phyloP scores from a whole-genome alignment of 768 basidiomycete species.

The Chalciporus piperatus region DNA sequence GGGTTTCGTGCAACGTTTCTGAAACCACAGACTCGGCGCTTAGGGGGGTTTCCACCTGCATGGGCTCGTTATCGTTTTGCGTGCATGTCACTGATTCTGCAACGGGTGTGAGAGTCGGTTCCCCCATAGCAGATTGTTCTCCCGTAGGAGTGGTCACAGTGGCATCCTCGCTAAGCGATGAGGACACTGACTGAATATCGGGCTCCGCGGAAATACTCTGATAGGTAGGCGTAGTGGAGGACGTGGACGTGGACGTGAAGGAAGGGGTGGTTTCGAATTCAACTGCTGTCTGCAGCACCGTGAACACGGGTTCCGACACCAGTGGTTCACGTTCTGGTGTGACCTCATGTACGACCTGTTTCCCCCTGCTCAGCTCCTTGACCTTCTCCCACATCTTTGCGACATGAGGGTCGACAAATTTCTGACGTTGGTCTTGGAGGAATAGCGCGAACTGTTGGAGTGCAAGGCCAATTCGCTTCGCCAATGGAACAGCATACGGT shows the following conservation, averaged over 20 bases:
- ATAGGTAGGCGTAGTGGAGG: background rate
- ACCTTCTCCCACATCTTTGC: constrained; percentile 76
- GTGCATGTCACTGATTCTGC: constrained; percentile 1
- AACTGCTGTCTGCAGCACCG: background rate
- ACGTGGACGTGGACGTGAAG: background rate
- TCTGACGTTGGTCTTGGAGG: constrained; percentile 49
- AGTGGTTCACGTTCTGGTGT: constrained; percentile 13
- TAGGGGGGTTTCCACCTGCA: background rate
- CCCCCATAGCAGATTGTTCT: background rate
- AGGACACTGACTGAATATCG: background rate
- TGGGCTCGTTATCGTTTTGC: background rate
- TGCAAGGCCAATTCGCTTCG: constrained; percentile 29
- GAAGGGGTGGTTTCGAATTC: constrained; percentile 12
- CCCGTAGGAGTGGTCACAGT: constrained; percentile 1
- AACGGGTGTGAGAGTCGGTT: constrained; percentile 1
- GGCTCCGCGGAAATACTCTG: constrained; percentile 5
- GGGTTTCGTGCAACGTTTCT: background rate
- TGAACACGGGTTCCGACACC: constrained; percentile 5
- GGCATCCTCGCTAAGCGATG: constrained; percentile 3
- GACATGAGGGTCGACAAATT: constrained; percentile 77
- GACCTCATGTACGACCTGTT: constrained; percentile 20
- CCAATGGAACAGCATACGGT: constrained; percentile 40
- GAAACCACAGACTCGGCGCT: constrained; percentile 1
- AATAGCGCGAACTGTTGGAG: constrained; percentile 34
- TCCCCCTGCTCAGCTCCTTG: constrained; percentile 48